Evolutionary conservation across 129 eudicot species (phyloP).

Genomic region (Scalesia atractyloides): DNA sequence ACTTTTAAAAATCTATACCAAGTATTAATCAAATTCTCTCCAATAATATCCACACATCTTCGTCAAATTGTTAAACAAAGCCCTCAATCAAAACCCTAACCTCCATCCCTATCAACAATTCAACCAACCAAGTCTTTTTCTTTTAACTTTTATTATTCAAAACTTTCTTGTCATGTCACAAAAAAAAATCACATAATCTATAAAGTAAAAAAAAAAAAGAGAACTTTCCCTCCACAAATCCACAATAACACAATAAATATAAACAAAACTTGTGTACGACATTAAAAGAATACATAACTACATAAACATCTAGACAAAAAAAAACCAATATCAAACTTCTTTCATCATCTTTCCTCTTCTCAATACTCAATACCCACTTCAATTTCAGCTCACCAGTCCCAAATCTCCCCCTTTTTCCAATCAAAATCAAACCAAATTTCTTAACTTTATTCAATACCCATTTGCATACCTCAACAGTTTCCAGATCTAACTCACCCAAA

Average conservation of each 20-base stretch:
- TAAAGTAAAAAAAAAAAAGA: too few species aligned
- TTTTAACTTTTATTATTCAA: too few species aligned
- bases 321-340: neutral
- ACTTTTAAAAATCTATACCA: too few species aligned
- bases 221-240: neutral
- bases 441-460: slow-evolving; percentile 13
- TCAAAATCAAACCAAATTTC: slow-evolving; percentile 22
- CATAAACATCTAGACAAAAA: neutral
- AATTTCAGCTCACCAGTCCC: slow-evolving; percentile 22
- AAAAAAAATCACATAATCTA: too few species aligned
- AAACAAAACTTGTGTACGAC: neutral
- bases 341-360: neutral
- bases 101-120: too few species aligned
- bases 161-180: too few species aligned
- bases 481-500: slow-evolving; percentile 14
- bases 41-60: too few species aligned
- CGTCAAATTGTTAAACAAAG: too few species aligned
- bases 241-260: neutral
- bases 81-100: too few species aligned
- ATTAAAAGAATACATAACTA: neutral
- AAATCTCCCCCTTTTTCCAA: neutral
- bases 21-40: too few species aligned
- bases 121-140: too few species aligned
- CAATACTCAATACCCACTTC: slow-evolving; percentile 12
- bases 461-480: neutral